phyloP scores from a whole-genome alignment of 2,329 filamentous ascomycete genomes.

The Westerdykella aurantiaca region DNA sequence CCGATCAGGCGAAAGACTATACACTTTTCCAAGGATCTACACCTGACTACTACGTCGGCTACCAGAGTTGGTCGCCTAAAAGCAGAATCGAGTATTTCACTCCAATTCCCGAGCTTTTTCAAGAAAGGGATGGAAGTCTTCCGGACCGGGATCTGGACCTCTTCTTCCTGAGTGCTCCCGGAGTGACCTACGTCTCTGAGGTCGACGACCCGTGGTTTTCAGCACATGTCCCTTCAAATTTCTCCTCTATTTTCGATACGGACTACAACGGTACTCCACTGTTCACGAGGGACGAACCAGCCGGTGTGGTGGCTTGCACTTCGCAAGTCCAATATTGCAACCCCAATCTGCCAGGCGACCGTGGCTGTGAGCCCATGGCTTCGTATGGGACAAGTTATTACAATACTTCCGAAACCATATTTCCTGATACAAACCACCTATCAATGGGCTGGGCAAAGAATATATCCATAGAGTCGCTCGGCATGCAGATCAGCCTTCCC shows the following conservation, averaged over 20 bases:
- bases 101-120: neutral
- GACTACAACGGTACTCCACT: neutral
- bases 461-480: neutral
- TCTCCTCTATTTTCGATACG: neutral
- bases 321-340: slow-evolving; percentile 10
- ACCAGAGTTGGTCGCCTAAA: no score
- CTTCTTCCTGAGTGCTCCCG: slow-evolving; percentile 7
- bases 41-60: slow-evolving; percentile 1
- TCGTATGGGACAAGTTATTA: no score
- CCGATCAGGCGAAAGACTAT: neutral
- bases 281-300: slow-evolving; percentile 3
- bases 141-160: slow-evolving; percentile 5
- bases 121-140: neutral
- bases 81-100: neutral
- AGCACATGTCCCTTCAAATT: slow-evolving; percentile 12
- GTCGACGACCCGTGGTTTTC: slow-evolving; percentile 30
- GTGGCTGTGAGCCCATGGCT: slow-evolving; percentile 1
- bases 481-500: no score
- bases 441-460: neutral
- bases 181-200: slow-evolving; percentile 16
- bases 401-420: neutral
- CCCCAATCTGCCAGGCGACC: slow-evolving; percentile 1
- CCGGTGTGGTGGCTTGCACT: slow-evolving; percentile 1
- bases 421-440: neutral
- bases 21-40: slow-evolving; percentile 2